Evolutionary conservation across 129 eudicot genomes (phyloP), one percentile per base, ranked within the genome.

Genomic region (Logfia minima): DNA sequence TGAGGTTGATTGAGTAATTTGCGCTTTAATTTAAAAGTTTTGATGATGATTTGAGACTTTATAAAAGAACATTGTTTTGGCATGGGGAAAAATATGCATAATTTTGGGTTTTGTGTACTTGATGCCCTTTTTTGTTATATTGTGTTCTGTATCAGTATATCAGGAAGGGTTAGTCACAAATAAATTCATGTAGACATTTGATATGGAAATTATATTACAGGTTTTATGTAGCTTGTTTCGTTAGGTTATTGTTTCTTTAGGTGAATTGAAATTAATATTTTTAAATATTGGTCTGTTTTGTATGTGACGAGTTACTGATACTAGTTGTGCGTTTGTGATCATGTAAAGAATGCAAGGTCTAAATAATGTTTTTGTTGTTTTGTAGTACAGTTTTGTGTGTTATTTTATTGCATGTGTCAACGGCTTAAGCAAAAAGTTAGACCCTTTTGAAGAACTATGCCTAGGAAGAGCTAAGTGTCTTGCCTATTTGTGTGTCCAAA

Each of bases 171-270:
- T 69, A 48, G 86, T 72, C 53, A 61, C 53, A 71, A 70, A 83
- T 83, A 84, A 84, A 80, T 80, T 75, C 35, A 17, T 75, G 51
- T 67, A 75, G 64, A 80, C 74, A 18, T 79, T 60, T 71, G 62
- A 61, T 76, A 69, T 79, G 29, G 62, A 32, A 63, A 74, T 34
- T 29, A 61, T 68, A 34, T 68, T 11, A 52, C 64, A 60, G 53
- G 32, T 70, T 45, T 81, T 37, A 48, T 76, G 24, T 58, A 45
- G 35, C 6, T 55, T 62, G 55, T 37, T 68, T 18, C 32, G 21
- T 14, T 63, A 22, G 19, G 29, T 81, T 17, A 17, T 52, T 61
- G 17, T 51, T 11, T 55, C 35, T 80, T 58, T 19, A 48, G 55
- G 55, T 48, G 11, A 37, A 35, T 67, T 37, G 5, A 67, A 67